Evolutionary conservation across 179 eudicot genomes (phyloP).

Genomic region (Amaranthus tricolor): DNA sequence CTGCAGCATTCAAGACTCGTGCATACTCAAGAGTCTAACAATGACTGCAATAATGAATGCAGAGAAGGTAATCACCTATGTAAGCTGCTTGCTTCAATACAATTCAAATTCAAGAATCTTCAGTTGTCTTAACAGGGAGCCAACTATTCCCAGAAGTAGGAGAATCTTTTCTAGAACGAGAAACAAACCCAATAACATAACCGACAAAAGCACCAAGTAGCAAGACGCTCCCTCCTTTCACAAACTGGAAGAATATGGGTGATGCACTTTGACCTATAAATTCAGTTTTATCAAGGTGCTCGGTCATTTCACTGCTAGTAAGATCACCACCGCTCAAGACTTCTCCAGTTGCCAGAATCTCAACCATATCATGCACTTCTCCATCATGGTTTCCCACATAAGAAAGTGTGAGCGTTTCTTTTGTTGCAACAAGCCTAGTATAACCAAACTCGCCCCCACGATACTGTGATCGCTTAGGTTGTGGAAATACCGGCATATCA

Average conservation of each 20-base stretch:
- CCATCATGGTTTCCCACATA: constrained; percentile 98
- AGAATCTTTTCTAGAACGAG: constrained; percentile 47
- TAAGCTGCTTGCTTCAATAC: neutral
- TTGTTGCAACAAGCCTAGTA: constrained; percentile 71
- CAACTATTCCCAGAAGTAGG: constrained; percentile 38
- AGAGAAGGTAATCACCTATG: constrained; percentile 1
- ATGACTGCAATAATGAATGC: neutral
- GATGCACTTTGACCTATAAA: constrained; percentile 6
- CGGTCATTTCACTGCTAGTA: constrained; percentile 2
- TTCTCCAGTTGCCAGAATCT: constrained; percentile 68
- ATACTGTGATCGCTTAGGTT: constrained; percentile 63
- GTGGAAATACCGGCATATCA: constrained; percentile 65
- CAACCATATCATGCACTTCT: constrained; percentile 83
- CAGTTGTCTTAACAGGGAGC: constrained; percentile 65
- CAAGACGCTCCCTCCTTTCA: constrained; percentile 54
- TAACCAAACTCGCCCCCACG: constrained; percentile 95
- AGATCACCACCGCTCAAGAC: constrained; percentile 47
- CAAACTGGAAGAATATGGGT: constrained; percentile 38
- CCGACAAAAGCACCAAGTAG: constrained; percentile 73
- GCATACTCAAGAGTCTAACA: constrained; percentile 10
- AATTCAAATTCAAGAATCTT: constrained; percentile 44
- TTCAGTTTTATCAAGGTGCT: constrained; percentile 6
- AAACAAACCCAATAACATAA: constrained; percentile 60
- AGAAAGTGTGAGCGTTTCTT: constrained; percentile 71
- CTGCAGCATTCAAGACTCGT: constrained; percentile 14